A percentile compares a stretch with the other conserved stretches of the same genome.
Evolutionary conservation across 345 rosid species (phyloP).

Genomic region (Erysimum cheiranthoides): DNA sequence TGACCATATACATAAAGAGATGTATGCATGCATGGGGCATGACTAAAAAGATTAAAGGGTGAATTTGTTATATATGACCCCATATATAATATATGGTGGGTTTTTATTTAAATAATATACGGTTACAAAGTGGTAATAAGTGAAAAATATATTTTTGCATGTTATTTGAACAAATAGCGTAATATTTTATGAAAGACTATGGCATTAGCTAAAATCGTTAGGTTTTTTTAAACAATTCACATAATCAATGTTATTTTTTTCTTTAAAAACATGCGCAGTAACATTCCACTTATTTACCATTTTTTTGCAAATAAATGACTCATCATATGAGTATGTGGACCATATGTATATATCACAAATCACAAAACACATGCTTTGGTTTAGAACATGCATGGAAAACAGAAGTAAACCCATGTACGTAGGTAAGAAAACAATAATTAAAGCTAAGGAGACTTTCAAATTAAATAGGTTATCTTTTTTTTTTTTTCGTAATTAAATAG

Average conservation of each 20-base stretch:
- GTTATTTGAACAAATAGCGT: neutral
- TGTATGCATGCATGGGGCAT: slow-evolving; percentile 21
- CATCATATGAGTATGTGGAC: too few species aligned
- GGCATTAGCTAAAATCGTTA: neutral
- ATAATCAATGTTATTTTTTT: too few species aligned
- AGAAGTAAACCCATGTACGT: neutral
- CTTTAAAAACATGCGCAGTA: too few species aligned
- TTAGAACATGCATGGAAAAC: neutral
- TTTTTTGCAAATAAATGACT: too few species aligned
- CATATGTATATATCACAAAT: too few species aligned
- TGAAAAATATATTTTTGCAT: neutral
- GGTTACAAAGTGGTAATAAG: neutral
- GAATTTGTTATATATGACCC: neutral
- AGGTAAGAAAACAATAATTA: neutral
- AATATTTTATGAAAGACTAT: neutral
- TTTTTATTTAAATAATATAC: neutral
- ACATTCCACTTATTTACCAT: too few species aligned
- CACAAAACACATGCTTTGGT: neutral
- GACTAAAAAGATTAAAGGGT: neutral
- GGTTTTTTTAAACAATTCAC: too few species aligned
- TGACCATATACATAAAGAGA: slow-evolving; percentile 1
- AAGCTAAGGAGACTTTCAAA: neutral
- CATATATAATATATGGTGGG: neutral
- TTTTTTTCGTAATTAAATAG: neutral
- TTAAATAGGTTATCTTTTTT: neutral